Evolutionary conservation across 441 rosid species (phyloP), one percentile per base, ranked within the genome.

Genomic region (Croton laevigatus): DNA sequence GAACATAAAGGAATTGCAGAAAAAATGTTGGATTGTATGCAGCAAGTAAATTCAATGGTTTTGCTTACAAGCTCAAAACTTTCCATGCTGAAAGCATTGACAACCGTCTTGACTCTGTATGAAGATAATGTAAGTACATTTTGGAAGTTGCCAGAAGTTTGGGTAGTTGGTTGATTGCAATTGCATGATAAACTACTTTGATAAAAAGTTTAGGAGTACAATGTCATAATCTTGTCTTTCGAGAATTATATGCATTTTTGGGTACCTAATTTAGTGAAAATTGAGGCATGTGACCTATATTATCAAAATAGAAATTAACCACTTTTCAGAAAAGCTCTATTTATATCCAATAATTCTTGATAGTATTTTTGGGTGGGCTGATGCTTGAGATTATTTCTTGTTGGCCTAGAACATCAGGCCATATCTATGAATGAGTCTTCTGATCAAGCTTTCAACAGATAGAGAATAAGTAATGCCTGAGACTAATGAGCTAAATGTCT

Each of bases 61-160:
- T 78, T 87, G 76, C 83, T 93, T 80, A 83, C 84, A 68, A 79
- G 74, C 68, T 88, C 95, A 19, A 87, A 84, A 83, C 89, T 86
- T 61, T 85, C 87, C 62, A 81, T 88, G 6, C 81, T 91, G 79
- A 82, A 78, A 76, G 88, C 97, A 59, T 81, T 95, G 78, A 79
- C 80, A 70, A 79, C 89, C 60, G 80, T 84, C 76, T 72, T 93
- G 81, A 81, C 82, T 48, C 75, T 90, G 44, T 87, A 83, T 42
- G 84, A 80, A 58, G 87, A 83, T 68, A 78, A 79, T 69, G 99
- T 89, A 82, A 87, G 98, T 89, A 70, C 13, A 9, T 17, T 17
- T 34, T 65, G 22, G 17, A 17, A 34, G 32, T 34, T 10, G 34
- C 6, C 34, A 14, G 19, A 64, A 40, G 6, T 40, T 1, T 0